These are phyloP conservation scores for Kwoniella dejecticola DNA, from an alignment of 768 basidiomycete genomes.

Conservation along the genomic window DNA sequence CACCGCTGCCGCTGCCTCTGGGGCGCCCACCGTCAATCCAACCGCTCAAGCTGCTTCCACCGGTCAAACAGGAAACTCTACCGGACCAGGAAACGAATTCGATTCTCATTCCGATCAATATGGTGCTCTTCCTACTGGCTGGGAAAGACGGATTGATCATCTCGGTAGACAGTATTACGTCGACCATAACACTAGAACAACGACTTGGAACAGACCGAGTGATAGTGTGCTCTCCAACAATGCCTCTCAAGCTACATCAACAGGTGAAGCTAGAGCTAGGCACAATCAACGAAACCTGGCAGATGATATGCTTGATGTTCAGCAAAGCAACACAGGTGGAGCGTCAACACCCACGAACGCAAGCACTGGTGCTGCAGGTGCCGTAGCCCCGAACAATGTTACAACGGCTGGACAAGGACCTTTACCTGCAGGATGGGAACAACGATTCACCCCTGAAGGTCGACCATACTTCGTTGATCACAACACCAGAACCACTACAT, in stretches of 20 bases:
- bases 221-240: conserved; percentile 76
- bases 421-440: conserved; percentile 97
- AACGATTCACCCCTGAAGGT: conserved; percentile 96
- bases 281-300: conserved; percentile 56
- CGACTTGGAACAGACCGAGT: conserved; percentile 95
- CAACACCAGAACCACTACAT: conserved; percentile 99
- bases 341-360: conserved; percentile 41
- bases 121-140: conserved; percentile 84
- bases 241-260: conserved; percentile 48
- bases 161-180: conserved; percentile 96
- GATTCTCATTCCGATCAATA: conserved; percentile 93
- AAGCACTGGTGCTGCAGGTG: conserved; percentile 33
- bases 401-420: conserved; percentile 80
- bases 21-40: conserved; percentile 48
- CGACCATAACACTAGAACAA: conserved; percentile 95
- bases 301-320: conserved; percentile 56
- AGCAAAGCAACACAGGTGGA: conserved; percentile 27
- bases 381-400: conserved; percentile 47
- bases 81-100: conserved; percentile 64
- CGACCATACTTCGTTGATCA: conserved; percentile 99
- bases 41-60: conserved; percentile 50
- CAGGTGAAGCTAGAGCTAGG: conserved; percentile 54
- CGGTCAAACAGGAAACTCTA: conserved; percentile 57
- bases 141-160: conserved; percentile 97
- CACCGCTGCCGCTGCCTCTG: conserved; percentile 57